Conservation (phyloP, 768 basidiomycete genomes). For the Xerocomellus dryophilus region DNA sequence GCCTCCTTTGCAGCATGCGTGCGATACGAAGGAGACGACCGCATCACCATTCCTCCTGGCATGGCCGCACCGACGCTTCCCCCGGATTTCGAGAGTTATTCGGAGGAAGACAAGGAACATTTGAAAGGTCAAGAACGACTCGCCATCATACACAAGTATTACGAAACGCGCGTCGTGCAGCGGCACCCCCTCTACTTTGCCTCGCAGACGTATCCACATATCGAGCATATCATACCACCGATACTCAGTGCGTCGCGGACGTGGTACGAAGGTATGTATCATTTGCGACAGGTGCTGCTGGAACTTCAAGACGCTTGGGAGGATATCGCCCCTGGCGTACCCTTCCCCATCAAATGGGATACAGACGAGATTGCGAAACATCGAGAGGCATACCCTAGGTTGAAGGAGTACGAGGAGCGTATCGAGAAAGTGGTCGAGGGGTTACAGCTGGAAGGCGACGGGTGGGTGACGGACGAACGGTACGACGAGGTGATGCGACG, state of each 20-base stretch:
- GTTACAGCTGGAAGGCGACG: not conserved
- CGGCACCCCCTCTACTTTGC: not conserved
- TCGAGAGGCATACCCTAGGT: not conserved
- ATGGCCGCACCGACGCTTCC: not conserved
- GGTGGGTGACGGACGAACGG: slow-evolving; percentile 1
- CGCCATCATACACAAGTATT: slow-evolving; percentile 7
- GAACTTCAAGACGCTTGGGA: not conserved
- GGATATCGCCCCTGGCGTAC: not conserved
- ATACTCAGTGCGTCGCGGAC: slow-evolving; percentile 2
- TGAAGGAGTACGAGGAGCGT: not conserved
- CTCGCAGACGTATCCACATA: not conserved
- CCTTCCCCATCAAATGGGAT: not conserved
- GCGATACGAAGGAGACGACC: slow-evolving; percentile 5
- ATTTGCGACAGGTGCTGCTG: not conserved
- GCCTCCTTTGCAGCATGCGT: slow-evolving; percentile 3
- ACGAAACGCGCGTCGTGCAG: not conserved
- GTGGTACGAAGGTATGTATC: slow-evolving; percentile 5
- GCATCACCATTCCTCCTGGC: slow-evolving; percentile 1
- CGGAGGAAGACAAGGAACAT: not conserved
- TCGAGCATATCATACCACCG: not conserved
- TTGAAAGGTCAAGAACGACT: not conserved
- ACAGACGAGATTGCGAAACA: not conserved
- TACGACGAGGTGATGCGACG: not conserved
- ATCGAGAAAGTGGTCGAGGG: not conserved
- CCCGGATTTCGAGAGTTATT: not conserved